Conservation (phyloP, 768 basidiomycete genomes). For the Lentinula detonsa region DNA sequence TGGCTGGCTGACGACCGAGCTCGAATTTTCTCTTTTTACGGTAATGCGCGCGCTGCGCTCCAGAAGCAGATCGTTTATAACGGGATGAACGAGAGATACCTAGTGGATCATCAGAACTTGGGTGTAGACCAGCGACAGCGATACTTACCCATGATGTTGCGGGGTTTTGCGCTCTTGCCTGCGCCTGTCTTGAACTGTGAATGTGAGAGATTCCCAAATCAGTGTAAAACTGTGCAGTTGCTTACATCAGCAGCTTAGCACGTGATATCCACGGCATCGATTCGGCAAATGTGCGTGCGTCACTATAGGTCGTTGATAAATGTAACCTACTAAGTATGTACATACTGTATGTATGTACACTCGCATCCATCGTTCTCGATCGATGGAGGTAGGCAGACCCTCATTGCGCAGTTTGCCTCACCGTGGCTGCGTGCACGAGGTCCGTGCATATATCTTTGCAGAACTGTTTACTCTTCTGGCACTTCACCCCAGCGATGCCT, state of each 20-base stretch:
- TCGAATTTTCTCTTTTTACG: constrained; percentile 99
- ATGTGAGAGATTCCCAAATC: background rate
- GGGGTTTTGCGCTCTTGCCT: constrained; percentile 2
- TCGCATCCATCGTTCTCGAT: background rate
- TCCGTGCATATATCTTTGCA: background rate
- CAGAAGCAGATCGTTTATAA: constrained; percentile 94
- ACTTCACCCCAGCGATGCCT: constrained; percentile 6
- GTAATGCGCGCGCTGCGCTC: constrained; percentile 89
- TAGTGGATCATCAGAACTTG: constrained; percentile 21
- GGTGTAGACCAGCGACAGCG: constrained; percentile 18
- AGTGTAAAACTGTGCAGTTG: background rate
- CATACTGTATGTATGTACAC: too few species aligned
- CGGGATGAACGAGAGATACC: constrained; percentile 97
- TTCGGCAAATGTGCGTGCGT: background rate
- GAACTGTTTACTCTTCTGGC: background rate
- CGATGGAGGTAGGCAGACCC: background rate
- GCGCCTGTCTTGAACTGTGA: background rate
- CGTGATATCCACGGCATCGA: background rate
- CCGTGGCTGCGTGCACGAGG: background rate
- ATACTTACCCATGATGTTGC: constrained; percentile 63
- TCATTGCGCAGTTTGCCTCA: background rate
- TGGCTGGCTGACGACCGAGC: constrained; percentile 96
- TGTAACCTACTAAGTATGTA: too few species aligned
- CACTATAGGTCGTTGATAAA: too few species aligned
- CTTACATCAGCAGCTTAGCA: background rate